Base-by-base conservation (phyloP, 345 rosid genomes). In the Psidium friedrichsthalianum region DNA sequence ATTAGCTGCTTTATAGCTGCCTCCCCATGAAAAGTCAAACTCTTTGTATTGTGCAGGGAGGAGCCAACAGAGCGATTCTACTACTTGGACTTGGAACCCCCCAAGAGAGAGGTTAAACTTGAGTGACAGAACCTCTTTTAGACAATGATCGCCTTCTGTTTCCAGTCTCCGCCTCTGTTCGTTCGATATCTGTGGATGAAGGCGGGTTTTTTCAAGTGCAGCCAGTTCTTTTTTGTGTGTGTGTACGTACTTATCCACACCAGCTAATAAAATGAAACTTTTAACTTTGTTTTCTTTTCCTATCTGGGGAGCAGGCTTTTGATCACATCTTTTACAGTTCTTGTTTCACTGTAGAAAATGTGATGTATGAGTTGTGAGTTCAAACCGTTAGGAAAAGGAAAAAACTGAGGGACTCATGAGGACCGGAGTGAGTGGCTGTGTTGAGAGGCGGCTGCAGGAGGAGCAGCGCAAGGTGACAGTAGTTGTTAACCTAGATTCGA, bases 51-150 rank as follows among this genome's bases (percentile, higher is more conserved):
- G 78, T 92, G 88, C 92, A 97, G 99, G 86, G 98, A 97, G 92
- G 99, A 97, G 88, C 98, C 98, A 5, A 95, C 96, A 55, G 98
- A 91, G 86, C 98, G 98, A 6, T 97, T 91, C 91, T 90, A 91
- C 64, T 94, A 96, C 86, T 90, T 97, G 91, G 92, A 96, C 89
- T 84, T 95, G 80, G 98, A 97, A 85, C 95, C 98, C 59, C 98
- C 94, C 22, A 93, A 86, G 86, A 91, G 91, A 85, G 98, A 96
- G 90, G 94, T 88, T 86, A 92, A 91, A 51, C 93, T 93, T 11
- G 98, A 95, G 88, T 94, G 86, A 88, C 53, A n/a, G 27, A 21
- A 3, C 80, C 61, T 59, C 83, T 55, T 69, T 69, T 69, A 64
- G 80, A 69, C 47, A 18, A 27, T 82, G 58, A 53, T n/a, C 32